These are phyloP conservation scores for Beauveria asiatica DNA, from an alignment of 2,329 filamentous ascomycete genomes.

Conservation along the genomic window DNA sequence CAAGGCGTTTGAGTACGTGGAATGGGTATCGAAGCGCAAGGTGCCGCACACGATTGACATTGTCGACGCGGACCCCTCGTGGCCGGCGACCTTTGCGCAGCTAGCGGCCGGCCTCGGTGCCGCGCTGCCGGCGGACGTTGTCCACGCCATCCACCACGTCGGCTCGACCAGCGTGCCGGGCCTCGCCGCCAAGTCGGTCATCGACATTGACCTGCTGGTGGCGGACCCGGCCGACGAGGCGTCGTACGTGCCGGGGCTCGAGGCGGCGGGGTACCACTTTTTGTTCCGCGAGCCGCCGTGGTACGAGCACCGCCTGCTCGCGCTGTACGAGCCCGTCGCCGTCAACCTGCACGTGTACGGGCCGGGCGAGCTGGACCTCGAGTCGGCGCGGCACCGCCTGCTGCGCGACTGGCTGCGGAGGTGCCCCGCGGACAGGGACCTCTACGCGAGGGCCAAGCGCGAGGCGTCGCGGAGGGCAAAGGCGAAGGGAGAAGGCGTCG, in stretches of 20 bases:
- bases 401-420: slow-evolving; percentile 34
- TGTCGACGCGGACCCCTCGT: slow-evolving; percentile 21
- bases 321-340: slow-evolving; percentile 19
- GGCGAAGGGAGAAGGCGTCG: slow-evolving; percentile 22
- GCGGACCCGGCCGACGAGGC: slow-evolving; percentile 26
- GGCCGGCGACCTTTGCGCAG: slow-evolving; percentile 20
- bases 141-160: slow-evolving; percentile 30
- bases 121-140: slow-evolving; percentile 20
- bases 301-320: slow-evolving; percentile 35
- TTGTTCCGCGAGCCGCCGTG: slow-evolving; percentile 32
- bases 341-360: slow-evolving; percentile 37
- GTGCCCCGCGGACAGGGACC: slow-evolving; percentile 27
- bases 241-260: slow-evolving; percentile 29
- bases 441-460: slow-evolving; percentile 32
- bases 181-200: slow-evolving; percentile 36
- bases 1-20: slow-evolving; percentile 7
- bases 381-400: slow-evolving; percentile 30
- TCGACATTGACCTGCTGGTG: slow-evolving; percentile 40
- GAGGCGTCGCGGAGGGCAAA: slow-evolving; percentile 24
- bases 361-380: slow-evolving; percentile 28
- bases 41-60: slow-evolving; percentile 17
- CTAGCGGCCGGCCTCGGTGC: slow-evolving; percentile 20
- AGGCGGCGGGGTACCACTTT: slow-evolving; percentile 31
- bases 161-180: slow-evolving; percentile 37
- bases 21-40: slow-evolving; percentile 12